Base-by-base conservation (phyloP, 495 filamentous ascomycete genomes). In the Recurvomyces mirabilis region DNA sequence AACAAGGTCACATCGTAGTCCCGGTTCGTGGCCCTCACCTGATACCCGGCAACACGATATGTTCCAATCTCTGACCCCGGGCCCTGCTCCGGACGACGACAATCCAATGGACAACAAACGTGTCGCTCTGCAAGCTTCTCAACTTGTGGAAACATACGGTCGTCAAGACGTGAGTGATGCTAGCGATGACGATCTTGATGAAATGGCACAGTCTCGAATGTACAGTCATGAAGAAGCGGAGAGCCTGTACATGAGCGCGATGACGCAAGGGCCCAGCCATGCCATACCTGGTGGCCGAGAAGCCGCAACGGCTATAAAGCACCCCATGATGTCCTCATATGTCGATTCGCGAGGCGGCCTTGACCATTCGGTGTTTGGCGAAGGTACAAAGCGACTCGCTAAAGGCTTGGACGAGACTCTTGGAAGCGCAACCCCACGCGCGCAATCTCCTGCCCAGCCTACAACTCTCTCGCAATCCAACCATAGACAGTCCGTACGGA, bases 141-240 rank as follows among this genome's bases (percentile, higher is more conserved):
- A 29, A 29, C 7, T 29, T 7, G 22, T 11, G 14, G 19, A n/a
- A 46, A 14, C 14, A 20, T 12, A 3, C 36, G 22, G 33, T 14
- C 11, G 12, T 15, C 21, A 40, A 41, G 45, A 30, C 32, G 36
- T n/a, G n/a, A n/a, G n/a, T n/a, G n/a, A n/a, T n/a, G n/a, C n/a
- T n/a, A n/a, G n/a, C n/a, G n/a, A n/a, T n/a, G n/a, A 10, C 2
- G 25, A 25, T 1, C 49, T 50, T 1, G 64, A 66, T 41, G 68
- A 70, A 25, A 53, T 71, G 54, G 55, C 65, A 17, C 51, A 84
- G 47, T 96, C 93, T 9, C 84, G 73, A 51, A 59, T 91, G 13
- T 96, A 87, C 59, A 88, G 77, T 41, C 81, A 93, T 43, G 86
- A 93, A 45, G 87, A 96, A 46, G 91, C 91, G 0, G 81, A 89